These are phyloP conservation scores for Zasmidium cellare DNA, from an alignment of 2,329 filamentous ascomycete genomes.

Conservation along the genomic window DNA sequence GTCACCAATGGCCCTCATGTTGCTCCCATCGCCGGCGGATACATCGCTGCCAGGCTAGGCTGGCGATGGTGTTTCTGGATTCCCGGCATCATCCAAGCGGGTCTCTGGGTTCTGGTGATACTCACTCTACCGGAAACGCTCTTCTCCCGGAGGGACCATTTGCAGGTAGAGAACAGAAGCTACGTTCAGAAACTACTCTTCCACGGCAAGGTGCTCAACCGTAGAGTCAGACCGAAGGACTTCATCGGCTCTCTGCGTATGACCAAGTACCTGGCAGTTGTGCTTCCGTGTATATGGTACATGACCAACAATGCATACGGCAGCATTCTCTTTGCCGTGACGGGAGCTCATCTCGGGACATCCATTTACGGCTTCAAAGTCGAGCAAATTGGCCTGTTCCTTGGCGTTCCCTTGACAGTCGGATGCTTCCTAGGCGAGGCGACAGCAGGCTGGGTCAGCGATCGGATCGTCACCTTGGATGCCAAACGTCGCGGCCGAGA, in stretches of 20 bases:
- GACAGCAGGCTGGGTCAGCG: slow-evolving; percentile 27
- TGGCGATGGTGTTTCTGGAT: slow-evolving; percentile 51
- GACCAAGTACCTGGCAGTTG: slow-evolving; percentile 28
- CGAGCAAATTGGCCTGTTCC: slow-evolving; percentile 24
- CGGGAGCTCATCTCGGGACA: slow-evolving; percentile 23
- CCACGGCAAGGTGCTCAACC: slow-evolving; percentile 11
- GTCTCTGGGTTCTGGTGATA: slow-evolving; percentile 23
- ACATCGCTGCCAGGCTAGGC: slow-evolving; percentile 43
- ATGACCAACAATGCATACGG: slow-evolving; percentile 27
- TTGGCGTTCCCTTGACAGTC: slow-evolving; percentile 26
- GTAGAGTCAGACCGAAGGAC: slow-evolving; percentile 13
- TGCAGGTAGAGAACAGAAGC: slow-evolving; percentile 4
- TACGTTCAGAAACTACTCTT: slow-evolving; percentile 13
- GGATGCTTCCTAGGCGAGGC: slow-evolving; percentile 30
- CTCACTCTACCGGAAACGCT: slow-evolving; percentile 33
- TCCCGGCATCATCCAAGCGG: slow-evolving; percentile 28
- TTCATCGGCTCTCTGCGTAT: slow-evolving; percentile 29
- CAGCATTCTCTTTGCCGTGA: slow-evolving; percentile 30
- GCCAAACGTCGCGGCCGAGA: slow-evolving; percentile 30
- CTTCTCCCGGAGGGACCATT: slow-evolving; percentile 17
- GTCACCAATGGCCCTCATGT: slow-evolving; percentile 14
- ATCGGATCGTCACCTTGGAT: slow-evolving; percentile 30
- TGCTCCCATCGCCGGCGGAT: slow-evolving; percentile 34
- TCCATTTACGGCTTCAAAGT: slow-evolving; percentile 24
- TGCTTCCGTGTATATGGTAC: slow-evolving; percentile 30